Base-by-base conservation (phyloP, 352 stramenopile species). In the Globisporangium viniferum region DNA sequence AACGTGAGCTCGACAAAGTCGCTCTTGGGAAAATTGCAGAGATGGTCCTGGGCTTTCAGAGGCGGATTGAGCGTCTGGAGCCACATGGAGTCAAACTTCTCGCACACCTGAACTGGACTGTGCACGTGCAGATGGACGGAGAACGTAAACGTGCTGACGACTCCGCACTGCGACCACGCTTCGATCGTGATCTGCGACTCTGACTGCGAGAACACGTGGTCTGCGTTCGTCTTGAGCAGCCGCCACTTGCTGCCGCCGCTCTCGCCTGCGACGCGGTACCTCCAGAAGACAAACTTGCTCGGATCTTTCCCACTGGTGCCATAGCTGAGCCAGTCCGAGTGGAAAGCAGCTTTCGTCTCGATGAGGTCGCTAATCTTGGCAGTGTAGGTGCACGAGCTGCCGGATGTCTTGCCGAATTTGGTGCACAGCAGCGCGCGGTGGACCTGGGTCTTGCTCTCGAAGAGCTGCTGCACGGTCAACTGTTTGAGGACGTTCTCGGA, bases 1-100 rank as follows among this genome's bases (percentile, higher is more conserved):
- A 86, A 83, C 64, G 76, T 83, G 68, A 86, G 69, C 68, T 86
- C 78, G 22, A 72, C 75, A 73, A 86, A 86, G 74, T 80, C 73
- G 54, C 75, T 83, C 6, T 75, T 64, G 1, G 69, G 59, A 36
- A 73, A 70, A 6, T 68, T 75, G 62, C 78, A 83, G 18, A 86
- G 60, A 15, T 59, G 39, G 20, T 65, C 71, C 35, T 27, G 18
- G 20, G 33, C 29, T 4, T 27, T 46, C 9, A 62, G 31, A 15
- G 29, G 33, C 2, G 58, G n/a, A 3, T 31, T 49, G 5, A 68
- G 65, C 35, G 78, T 66, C 58, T 86, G 78, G 66, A 81, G 80
- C 73, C 75, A 86, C 78, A 86, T 83, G 36, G 49, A 35, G 12
- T 66, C 60, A 35, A 86, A 86, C 22, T 62, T 18, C 6, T 83